Evolutionary conservation across 2,329 filamentous ascomycete genomes (phyloP).

Genomic region (Sclerotiophoma versabilis): DNA sequence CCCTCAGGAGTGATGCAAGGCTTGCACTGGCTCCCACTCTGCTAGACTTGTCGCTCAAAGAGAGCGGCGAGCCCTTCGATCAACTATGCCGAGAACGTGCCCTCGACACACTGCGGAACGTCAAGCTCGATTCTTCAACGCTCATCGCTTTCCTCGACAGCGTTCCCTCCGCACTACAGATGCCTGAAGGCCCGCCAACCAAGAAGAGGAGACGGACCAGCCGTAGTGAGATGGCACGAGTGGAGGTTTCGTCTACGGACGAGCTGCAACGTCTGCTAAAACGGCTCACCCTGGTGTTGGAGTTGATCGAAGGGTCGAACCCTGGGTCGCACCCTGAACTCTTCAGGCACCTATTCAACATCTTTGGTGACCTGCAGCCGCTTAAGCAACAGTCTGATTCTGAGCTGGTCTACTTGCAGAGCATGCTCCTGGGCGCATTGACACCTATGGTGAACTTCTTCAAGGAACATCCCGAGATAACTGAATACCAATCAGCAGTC

Average conservation of each 20-base stretch:
- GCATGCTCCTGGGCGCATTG: slow-evolving; percentile 80
- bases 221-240: slow-evolving; percentile 70
- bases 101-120: slow-evolving; percentile 73
- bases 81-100: slow-evolving; percentile 62
- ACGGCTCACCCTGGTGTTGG: slow-evolving; percentile 84
- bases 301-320: slow-evolving; percentile 82
- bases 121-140: slow-evolving; percentile 76
- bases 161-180: slow-evolving; percentile 74
- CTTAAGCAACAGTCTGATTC: slow-evolving; percentile 82
- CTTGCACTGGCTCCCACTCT: slow-evolving; percentile 67
- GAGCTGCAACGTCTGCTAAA: slow-evolving; percentile 73
- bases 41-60: slow-evolving; percentile 65
- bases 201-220: slow-evolving; percentile 83
- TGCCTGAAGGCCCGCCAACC: slow-evolving; percentile 74
- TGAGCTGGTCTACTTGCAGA: slow-evolving; percentile 89
- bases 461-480: slow-evolving; percentile 61
- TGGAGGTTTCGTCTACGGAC: slow-evolving; percentile 67
- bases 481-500: slow-evolving; percentile 79
- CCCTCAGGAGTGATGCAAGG: slow-evolving; percentile 70
- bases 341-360: slow-evolving; percentile 79
- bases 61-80: slow-evolving; percentile 39
- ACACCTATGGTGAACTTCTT: slow-evolving; percentile 83
- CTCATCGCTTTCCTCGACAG: slow-evolving; percentile 76
- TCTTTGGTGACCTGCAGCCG: slow-evolving; percentile 85
- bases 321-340: slow-evolving; percentile 79